phyloP scores from a whole-genome alignment of 768 basidiomycete species.

The Psilocybe azurescens region DNA sequence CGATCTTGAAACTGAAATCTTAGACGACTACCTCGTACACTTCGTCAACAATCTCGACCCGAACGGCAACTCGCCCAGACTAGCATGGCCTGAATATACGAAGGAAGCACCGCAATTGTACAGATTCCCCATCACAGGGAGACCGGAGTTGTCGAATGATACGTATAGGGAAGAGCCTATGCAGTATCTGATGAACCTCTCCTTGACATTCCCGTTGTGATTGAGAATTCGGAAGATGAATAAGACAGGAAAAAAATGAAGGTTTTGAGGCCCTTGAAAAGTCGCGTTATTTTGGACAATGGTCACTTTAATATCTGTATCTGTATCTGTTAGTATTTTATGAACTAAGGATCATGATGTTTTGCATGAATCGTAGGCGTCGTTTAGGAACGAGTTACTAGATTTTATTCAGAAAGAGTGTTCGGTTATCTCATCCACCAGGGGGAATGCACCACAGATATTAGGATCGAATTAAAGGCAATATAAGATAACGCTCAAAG shows the following conservation, averaged over 20 bases:
- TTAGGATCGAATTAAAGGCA: neutral
- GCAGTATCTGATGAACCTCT: constrained; percentile 30
- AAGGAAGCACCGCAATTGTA: constrained; percentile 25
- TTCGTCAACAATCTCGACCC: constrained; percentile 41
- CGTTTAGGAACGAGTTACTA: too few relatives aligned
- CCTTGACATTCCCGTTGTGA: constrained; percentile 25
- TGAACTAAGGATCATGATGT: neutral
- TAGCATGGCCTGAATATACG: constrained; percentile 37
- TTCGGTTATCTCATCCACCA: neutral
- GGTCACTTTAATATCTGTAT: neutral
- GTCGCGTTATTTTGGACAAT: neutral
- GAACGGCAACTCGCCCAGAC: constrained; percentile 31
- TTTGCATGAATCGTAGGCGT: neutral
- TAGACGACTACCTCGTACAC: constrained; percentile 27
- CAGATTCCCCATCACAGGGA: constrained; percentile 24
- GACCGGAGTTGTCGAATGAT: constrained; percentile 28
- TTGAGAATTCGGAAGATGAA: neutral
- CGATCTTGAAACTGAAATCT: constrained; percentile 29
- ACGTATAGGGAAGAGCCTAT: constrained; percentile 36
- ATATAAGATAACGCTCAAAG: constrained; percentile 13
- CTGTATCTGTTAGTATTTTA: neutral
- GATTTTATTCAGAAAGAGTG: too few relatives aligned
- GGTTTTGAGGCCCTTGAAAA: neutral
- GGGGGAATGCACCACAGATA: neutral
- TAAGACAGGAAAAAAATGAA: neutral